These are phyloP conservation scores for Sclerospora graminicola DNA, from an alignment of 352 stramenopile species.

Conservation along the genomic window DNA sequence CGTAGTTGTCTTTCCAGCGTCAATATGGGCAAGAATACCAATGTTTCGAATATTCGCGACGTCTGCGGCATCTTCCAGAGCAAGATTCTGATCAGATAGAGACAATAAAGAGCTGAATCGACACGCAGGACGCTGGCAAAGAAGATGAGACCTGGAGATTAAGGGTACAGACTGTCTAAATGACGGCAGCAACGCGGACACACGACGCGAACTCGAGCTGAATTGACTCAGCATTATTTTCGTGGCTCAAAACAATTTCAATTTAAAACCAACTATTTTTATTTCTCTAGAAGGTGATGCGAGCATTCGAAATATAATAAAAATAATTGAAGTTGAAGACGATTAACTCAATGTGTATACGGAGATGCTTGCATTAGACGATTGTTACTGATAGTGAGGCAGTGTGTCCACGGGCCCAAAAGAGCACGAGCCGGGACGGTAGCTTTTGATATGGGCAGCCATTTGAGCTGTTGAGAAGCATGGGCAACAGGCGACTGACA, in stretches of 20 bases:
- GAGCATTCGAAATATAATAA: too few species aligned
- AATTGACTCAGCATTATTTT: background rate
- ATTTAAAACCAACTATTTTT: too few species aligned
- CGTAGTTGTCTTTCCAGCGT: conserved; percentile 98
- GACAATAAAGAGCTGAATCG: conserved; percentile 12
- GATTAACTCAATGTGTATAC: too few species aligned
- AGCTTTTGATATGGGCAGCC: conserved; percentile 50
- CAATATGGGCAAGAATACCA: conserved; percentile 98
- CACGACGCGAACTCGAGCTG: background rate
- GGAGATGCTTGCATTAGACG: too few species aligned
- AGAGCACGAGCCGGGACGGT: conserved; percentile 34
- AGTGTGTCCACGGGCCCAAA: conserved; percentile 42
- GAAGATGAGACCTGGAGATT: background rate
- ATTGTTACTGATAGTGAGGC: conserved; percentile 20
- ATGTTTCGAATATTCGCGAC: conserved; percentile 89
- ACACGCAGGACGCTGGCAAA: conserved; percentile 1
- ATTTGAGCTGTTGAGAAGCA: conserved; percentile 56
- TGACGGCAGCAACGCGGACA: conserved; percentile 4
- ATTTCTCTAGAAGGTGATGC: too few species aligned
- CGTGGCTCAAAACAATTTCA: conserved; percentile 3
- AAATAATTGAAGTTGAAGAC: too few species aligned
- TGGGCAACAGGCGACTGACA: conserved; percentile 25
- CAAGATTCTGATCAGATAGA: conserved; percentile 3
- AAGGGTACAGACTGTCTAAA: background rate
- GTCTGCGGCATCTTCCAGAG: conserved; percentile 10